phyloP scores from a whole-genome alignment of 345 rosid genomes.

The Lumnitzera racemosa region DNA sequence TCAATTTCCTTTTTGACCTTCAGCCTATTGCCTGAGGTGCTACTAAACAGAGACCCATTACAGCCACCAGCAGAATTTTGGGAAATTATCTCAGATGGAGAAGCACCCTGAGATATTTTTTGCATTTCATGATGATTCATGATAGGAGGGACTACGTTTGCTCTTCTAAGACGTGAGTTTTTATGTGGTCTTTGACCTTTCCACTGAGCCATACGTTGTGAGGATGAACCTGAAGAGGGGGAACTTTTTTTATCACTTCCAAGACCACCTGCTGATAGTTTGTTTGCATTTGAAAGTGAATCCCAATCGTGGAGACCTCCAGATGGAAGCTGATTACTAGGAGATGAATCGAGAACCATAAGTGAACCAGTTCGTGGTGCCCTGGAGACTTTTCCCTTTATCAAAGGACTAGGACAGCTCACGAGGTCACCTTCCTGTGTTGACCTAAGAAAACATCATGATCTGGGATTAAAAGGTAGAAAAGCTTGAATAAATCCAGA shows the following conservation, averaged over 20 bases:
- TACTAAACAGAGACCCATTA: slow-evolving; percentile 35
- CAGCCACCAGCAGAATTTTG: slow-evolving; percentile 45
- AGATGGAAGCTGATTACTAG: slow-evolving; percentile 41
- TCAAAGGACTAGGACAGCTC: slow-evolving; percentile 40
- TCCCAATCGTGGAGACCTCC: slow-evolving; percentile 59
- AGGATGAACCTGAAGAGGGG: slow-evolving; percentile 47
- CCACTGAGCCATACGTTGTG: slow-evolving; percentile 85
- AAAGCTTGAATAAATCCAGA: neutral
- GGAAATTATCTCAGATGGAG: slow-evolving; percentile 48
- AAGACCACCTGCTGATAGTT: slow-evolving; percentile 25
- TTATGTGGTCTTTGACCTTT: slow-evolving; percentile 89
- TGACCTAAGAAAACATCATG: slow-evolving; percentile 33
- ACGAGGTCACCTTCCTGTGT: slow-evolving; percentile 49
- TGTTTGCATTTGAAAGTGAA: slow-evolving; percentile 36
- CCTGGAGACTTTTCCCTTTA: slow-evolving; percentile 64
- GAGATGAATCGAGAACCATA: slow-evolving; percentile 63
- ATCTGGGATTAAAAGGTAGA: neutral
- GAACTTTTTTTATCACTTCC: slow-evolving; percentile 35
- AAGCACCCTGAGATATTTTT: slow-evolving; percentile 44
- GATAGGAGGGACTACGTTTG: slow-evolving; percentile 63
- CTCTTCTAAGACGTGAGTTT: slow-evolving; percentile 78
- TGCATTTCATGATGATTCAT: slow-evolving; percentile 49
- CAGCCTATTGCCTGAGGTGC: slow-evolving; percentile 30
- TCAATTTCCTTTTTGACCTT: slow-evolving; percentile 57
- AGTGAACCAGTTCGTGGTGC: slow-evolving; percentile 57